phyloP scores from a whole-genome alignment of 768 basidiomycete genomes.

The Serendipita vermifera region DNA sequence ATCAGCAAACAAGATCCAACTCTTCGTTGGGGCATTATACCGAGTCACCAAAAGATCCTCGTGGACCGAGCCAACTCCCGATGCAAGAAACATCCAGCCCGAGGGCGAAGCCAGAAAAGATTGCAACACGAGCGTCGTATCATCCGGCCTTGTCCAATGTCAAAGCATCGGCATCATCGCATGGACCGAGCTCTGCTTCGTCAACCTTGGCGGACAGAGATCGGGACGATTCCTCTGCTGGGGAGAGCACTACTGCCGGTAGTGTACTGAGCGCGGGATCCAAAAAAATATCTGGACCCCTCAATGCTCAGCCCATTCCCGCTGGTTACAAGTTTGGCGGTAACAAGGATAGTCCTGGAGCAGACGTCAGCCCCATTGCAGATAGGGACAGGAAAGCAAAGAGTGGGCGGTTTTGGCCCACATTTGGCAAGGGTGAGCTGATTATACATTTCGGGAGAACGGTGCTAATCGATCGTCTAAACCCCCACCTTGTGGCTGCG shows the following conservation, averaged over 20 bases:
- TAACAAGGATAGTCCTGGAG: conserved; percentile 42
- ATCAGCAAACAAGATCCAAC: not conserved
- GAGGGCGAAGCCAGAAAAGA: not conserved
- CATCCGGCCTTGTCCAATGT: conserved; percentile 44
- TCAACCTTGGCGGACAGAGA: not conserved
- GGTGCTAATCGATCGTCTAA: too few species aligned
- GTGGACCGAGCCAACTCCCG: not conserved
- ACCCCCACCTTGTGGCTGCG: too few species aligned
- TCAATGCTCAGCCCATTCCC: conserved; percentile 75
- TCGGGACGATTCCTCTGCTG: conserved; percentile 7
- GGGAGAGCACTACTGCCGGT: conserved; percentile 2
- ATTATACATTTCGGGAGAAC: too few species aligned
- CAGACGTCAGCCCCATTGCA: conserved; percentile 18
- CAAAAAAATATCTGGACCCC: conserved; percentile 74
- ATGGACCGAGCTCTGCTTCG: conserved; percentile 4
- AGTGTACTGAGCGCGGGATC: conserved; percentile 4
- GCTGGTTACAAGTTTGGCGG: conserved; percentile 81
- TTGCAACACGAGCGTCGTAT: conserved; percentile 48
- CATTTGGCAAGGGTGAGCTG: conserved; percentile 48
- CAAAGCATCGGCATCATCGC: conserved; percentile 27
- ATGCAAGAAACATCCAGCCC: not conserved
- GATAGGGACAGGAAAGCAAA: conserved; percentile 70
- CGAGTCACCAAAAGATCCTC: not conserved
- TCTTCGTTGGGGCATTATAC: not conserved
- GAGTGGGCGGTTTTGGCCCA: conserved; percentile 55